These are phyloP conservation scores for Meripilus lineatus DNA, from an alignment of 1,284 basidiomycete species.

Conservation along the genomic window DNA sequence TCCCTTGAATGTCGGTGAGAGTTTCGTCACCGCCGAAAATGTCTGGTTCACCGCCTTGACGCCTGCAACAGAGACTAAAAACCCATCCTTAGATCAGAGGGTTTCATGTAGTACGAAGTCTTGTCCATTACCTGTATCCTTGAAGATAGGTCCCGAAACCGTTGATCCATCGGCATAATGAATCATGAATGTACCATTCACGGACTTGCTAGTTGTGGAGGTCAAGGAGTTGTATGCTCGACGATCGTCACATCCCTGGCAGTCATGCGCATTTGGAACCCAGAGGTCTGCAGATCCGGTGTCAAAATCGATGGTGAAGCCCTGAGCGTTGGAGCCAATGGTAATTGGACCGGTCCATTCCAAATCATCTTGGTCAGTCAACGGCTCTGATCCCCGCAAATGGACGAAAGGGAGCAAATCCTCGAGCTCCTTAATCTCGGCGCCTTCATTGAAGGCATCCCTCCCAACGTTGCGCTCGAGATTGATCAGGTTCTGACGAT, in stretches of 20 bases:
- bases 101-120: constrained; percentile 25
- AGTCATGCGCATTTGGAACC: constrained; percentile 5
- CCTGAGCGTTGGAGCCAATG: constrained; percentile 23
- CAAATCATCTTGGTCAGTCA: constrained; percentile 22
- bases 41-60: constrained; percentile 17
- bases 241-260: constrained; percentile 5
- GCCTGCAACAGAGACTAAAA: constrained; percentile 22
- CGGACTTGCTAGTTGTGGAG: constrained; percentile 32
- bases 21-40: constrained; percentile 23
- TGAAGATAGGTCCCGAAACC: constrained; percentile 45
- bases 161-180: constrained; percentile 51
- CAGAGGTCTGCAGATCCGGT: constrained; percentile 13
- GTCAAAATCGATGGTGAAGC: constrained; percentile 11
- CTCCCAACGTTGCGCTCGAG: constrained; percentile 19
- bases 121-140: constrained; percentile 36
- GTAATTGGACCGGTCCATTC: constrained; percentile 25
- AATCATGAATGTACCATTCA: constrained; percentile 36
- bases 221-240: constrained; percentile 26
- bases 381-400: constrained; percentile 21
- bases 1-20: constrained; percentile 17
- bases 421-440: constrained; percentile 19
- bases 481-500: constrained; percentile 26
- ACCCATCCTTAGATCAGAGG: constrained; percentile 28
- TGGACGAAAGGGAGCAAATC: background rate
- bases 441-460: constrained; percentile 17